Percentiles rank a stretch among this genome's conserved stretches.
phyloP scores from a whole-genome alignment of 2,329 filamentous ascomycete genomes.

The Beauveria rudraprayagi region DNA sequence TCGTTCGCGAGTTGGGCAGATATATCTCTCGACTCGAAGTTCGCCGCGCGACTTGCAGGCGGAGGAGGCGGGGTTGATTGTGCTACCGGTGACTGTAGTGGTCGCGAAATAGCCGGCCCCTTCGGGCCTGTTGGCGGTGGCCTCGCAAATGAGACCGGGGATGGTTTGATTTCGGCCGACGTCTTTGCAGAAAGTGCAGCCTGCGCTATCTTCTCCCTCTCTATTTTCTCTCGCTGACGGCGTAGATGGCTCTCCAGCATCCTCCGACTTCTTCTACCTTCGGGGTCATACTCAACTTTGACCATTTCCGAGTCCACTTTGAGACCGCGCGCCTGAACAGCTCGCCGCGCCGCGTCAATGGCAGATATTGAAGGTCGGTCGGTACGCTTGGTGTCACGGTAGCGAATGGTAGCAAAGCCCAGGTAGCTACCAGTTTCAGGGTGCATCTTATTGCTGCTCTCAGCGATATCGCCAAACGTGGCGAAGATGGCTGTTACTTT shows the following conservation, averaged over 20 bases:
- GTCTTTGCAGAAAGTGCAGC: slow-evolving; percentile 22
- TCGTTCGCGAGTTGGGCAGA: slow-evolving; percentile 63
- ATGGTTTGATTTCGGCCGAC: slow-evolving; percentile 31
- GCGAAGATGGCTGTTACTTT: slow-evolving; percentile 71
- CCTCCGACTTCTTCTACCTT: slow-evolving; percentile 72
- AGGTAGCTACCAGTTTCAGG: slow-evolving; percentile 90
- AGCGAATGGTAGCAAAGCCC: slow-evolving; percentile 86
- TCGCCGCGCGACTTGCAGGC: slow-evolving; percentile 27
- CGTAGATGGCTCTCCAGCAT: slow-evolving; percentile 70
- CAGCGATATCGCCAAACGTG: slow-evolving; percentile 77
- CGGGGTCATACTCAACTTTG: slow-evolving; percentile 80
- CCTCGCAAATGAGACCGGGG: slow-evolving; percentile 22
- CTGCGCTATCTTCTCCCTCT: slow-evolving; percentile 26
- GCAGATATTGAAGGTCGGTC: slow-evolving; percentile 49
- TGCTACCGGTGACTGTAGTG: slow-evolving; percentile 33
- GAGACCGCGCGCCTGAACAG: slow-evolving; percentile 67
- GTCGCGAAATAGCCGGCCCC: slow-evolving; percentile 49
- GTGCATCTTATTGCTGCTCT: slow-evolving; percentile 90
- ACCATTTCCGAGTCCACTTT: slow-evolving; percentile 72
- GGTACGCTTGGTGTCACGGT: slow-evolving; percentile 59
- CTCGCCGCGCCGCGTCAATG: slow-evolving; percentile 71
- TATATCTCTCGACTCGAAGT: slow-evolving; percentile 60
- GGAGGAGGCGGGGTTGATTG: slow-evolving; percentile 27
- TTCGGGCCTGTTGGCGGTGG: slow-evolving; percentile 81
- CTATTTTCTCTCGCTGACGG: slow-evolving; percentile 55